Evolutionary conservation across 2,329 filamentous ascomycete genomes (phyloP).

Genomic region (Diplodia mutila): DNA sequence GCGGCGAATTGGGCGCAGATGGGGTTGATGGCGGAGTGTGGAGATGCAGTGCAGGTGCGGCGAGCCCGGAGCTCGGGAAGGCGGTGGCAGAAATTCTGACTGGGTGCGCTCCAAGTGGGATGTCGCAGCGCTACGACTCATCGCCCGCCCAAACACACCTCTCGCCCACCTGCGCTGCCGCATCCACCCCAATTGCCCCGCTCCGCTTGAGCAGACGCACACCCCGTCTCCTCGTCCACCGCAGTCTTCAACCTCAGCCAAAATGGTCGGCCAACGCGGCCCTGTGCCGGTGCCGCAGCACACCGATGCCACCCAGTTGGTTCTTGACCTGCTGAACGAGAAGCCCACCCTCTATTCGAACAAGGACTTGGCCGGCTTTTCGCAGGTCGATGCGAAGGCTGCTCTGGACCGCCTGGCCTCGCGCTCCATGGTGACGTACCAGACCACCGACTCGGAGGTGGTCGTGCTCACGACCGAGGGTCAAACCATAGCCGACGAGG

Average conservation of each 20-base stretch:
- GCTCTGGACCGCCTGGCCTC: constrained; percentile 84
- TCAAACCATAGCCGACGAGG: constrained; percentile 66
- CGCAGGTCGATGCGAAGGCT: constrained; percentile 69
- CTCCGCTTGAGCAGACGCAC: neutral
- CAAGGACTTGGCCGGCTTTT: constrained; percentile 51
- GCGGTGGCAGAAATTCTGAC: constrained; percentile 24
- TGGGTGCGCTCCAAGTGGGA: constrained; percentile 10
- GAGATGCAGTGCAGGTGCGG: neutral
- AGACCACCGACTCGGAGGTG: constrained; percentile 80
- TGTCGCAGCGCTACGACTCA: constrained; percentile 25
- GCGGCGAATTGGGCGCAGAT: neutral
- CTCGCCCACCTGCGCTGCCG: neutral
- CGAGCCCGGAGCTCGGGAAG: constrained; percentile 9
- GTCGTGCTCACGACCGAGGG: constrained; percentile 78
- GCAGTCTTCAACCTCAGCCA: constrained; percentile 16
- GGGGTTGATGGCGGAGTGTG: neutral
- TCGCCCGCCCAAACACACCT: constrained; percentile 9
- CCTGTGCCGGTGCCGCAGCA: constrained; percentile 51
- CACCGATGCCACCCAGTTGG: constrained; percentile 70
- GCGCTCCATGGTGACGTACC: constrained; percentile 84
- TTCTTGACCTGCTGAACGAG: constrained; percentile 69
- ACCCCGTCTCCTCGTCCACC: neutral
- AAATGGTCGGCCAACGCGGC: constrained; percentile 52
- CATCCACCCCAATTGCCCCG: constrained; percentile 13
- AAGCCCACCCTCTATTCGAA: constrained; percentile 58